Base-by-base conservation (phyloP, 495 filamentous ascomycete species). In the Neurospora intermedia region DNA sequence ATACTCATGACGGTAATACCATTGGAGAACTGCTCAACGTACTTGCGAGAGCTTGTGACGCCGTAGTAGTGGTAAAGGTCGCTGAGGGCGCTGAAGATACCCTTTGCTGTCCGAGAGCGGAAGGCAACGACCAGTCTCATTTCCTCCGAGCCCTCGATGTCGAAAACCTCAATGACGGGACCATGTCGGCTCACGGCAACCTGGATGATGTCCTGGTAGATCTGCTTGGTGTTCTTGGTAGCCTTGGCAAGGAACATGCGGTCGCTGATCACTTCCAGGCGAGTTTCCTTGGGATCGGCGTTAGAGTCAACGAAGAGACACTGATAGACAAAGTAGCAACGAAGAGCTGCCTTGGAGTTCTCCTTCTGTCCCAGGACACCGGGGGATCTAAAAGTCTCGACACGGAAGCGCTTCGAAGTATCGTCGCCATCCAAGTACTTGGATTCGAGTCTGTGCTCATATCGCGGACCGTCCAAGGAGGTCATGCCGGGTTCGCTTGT, bases 11-110 rank as follows among this genome's bases (percentile, higher is more conserved):
- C 92, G 16, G 93, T 96, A 80, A 97, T 96, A 70, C 96, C 96
- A 81, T 98, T 99, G 77, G 95, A 97, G 85, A 99, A 99, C 82
- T 98, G 95, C 83, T 99, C 94, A 72, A 98, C 92, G 78, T 99
- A 99, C 84, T 99, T 99, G 70, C 96, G 89, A 2, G 96, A 94
- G 80, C 93, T 97, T 2, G 96, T 98, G 69, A 97, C 88, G 35
- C 96, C 96, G 79, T 99, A 98, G 86, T 97, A 98, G 84, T 99
- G 96, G 82, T 99, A 99, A 31, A 99, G 85, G 81, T 98, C 96
- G 73, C 93, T 97, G 72, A 99, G 82, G 31, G 96, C 94, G 75
- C 94, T 97, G 85, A 99, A 99, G 76, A 99, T 83, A 46, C 96
- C 96, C 82, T 94, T 88, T 31, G 96, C 96, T 10, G 95, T 97